Base-by-base conservation (phyloP, 805 yeast species). In the Pichia occidentalis region DNA sequence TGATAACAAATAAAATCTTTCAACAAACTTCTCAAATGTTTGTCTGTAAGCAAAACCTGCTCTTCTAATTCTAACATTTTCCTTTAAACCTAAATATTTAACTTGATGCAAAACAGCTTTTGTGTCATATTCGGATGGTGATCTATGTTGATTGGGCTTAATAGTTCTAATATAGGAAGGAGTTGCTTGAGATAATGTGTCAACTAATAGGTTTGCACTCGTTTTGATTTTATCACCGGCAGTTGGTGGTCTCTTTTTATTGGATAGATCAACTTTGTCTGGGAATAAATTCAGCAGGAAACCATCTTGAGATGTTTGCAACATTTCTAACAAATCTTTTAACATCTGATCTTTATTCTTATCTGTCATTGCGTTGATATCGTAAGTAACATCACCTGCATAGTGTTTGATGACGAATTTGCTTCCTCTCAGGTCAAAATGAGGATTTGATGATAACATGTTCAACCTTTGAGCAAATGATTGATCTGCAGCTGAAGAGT, bases 11-110 rank as follows among this genome's bases (percentile, higher is more conserved):
- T 86, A 90, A 58, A 92, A 92, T 54, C 97, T 71, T 61, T 92
- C 96, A 13, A 86, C 96, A 56, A 92, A 92, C 60, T 88, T 88
- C 43, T 92, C 97, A 61, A 87, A 92, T 0, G 96, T 85, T 48
- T 94, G 95, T 63, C 98, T 80, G 55, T 88, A 92, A 1, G 98
- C 98, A 61, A 92, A 92, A 33, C 98, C 98, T 0, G 98, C 97
- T 68, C 98, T 82, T 70, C 98, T 78, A 49, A 92, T 92, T 46
- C 97, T 76, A 35, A 92, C 97, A 60, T 92, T 92, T 61, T 92
- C 98, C 56, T 92, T 92, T 60, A 92, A 68, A 57, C 98, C 98
- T 48, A 92, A 70, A 60, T 92, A 92, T 56, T 92, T 92, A 49
- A 92, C 81, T 65, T 92, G 98, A 61, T 92, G 98, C 48, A 92